Evolutionary conservation across 768 basidiomycete species (phyloP), one percentile per base, ranked within the genome.

Genomic region (Suillus fuscotomentosus): DNA sequence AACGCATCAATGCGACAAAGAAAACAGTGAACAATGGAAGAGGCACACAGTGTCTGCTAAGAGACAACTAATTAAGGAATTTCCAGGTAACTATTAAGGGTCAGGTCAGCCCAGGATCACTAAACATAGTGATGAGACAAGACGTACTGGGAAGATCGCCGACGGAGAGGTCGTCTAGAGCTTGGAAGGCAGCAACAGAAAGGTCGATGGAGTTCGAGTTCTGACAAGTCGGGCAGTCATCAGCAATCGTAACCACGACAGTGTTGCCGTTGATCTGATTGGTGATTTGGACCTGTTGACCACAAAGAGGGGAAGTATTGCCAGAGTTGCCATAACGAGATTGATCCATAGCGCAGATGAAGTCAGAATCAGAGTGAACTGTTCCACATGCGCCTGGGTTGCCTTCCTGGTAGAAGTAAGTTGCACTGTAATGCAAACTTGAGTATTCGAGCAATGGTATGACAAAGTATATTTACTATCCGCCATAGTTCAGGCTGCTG

Each of bases 201-300:
- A 92, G 80, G 70, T 93, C 91, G 71, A 97, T 87, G 17, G 88
- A 91, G 75, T 89, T 83, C 36, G 42, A 41, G 69, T 84, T 86
- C 0, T 71, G 60, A 79, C 94, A 97, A 22, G 88, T 89, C 31
- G 94, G 93, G 82, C 94, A 97, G 43, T 83, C 88, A 69, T 95
- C 94, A 14, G 84, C 91, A 67, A 97, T 81, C 31, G 80, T 83
- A 53, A 88, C 93, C 4, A 75, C 80, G 64, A 91, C 82, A n/a
- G 75, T 72, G 75, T 80, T 27, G 57, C 83, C 80, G 14, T 60
- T 77, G 76, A 85, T 87, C 31, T 77, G 68, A 79, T 92, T 91
- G 64, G 79, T 87, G 72, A 97, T 84, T 67, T 72, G 68, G 69
- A 97, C 84, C 56, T 77, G 70, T 71, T 81, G 77, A 63, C 91